phyloP scores from a whole-genome alignment of 148 eudicot species.

The Fallopia convolvulus region DNA sequence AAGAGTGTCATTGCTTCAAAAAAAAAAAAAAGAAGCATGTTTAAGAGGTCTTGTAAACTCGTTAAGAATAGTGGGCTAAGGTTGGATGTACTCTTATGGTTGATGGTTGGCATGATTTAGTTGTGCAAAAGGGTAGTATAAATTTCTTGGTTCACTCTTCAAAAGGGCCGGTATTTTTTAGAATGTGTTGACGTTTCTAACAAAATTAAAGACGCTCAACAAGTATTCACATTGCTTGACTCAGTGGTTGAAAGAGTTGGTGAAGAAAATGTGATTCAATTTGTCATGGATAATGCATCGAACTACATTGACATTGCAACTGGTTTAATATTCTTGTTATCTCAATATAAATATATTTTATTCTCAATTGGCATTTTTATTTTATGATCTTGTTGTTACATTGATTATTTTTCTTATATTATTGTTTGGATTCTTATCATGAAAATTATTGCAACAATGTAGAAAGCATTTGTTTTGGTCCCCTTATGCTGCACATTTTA shows the following conservation, averaged over 20 bases:
- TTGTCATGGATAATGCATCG: not conserved
- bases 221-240: not conserved
- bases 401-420: no score
- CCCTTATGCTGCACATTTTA: constrained; percentile 9
- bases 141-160: constrained; percentile 8
- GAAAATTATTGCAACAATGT: not conserved
- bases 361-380: no score
- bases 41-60: no score
- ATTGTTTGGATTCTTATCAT: not conserved
- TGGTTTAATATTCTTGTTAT: no score
- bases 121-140: not conserved
- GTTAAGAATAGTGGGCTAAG: no score
- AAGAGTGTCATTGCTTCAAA: not conserved
- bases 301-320: not conserved
- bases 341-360: no score
- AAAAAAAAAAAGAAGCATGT: not conserved
- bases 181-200: not conserved
- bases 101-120: no score
- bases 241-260: not conserved
- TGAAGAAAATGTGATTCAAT: constrained; percentile 9
- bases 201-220: not conserved
- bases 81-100: no score
- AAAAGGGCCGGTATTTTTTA: not conserved
- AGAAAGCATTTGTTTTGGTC: constrained; percentile 6
- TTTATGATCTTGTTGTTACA: no score